Base-by-base conservation (phyloP, 2,329 filamentous ascomycete genomes). In the Fusarium sp. region DNA sequence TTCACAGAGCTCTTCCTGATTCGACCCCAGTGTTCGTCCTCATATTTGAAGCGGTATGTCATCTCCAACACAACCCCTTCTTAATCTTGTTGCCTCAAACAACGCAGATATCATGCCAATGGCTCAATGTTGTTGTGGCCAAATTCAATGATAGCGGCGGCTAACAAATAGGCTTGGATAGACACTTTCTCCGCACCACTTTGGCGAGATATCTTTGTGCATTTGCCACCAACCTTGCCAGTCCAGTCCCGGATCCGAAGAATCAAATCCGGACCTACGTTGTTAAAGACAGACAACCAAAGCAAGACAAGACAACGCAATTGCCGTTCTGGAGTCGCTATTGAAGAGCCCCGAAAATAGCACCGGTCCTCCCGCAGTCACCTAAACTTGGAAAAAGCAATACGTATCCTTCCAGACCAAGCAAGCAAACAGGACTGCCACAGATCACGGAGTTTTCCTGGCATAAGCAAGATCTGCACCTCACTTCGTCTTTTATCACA, bases 311-410 rank as follows among this genome's bases (percentile, higher is more conserved):
- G 29, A 15, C 15, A 17, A n/a, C 15, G 39, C 39, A 41, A 41
- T 60, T 73, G 71, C 58, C 66, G 71, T 59, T 73, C 71, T 73
- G 71, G 71, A 60, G 64, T 73, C 67, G 71, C 65, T 73, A 73
- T 73, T 73, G 69, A 73, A 46, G 71, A 73, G 59, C 69, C 53
- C 45, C 51, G 65, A 68, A 43, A 62, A 71, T 37, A 73, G 47
- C 27, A 71, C 56, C 41, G 58, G 53, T 45, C 62, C 69, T 62
- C 66, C 65, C 37, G 71, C 71, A 46, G 43, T 72, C 53, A 74
- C 68, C 21, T 74, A 67, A 51, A 29, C 48, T 47, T 47, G 18
- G 31, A 39, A 37, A 3, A 14, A 31, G 13, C 29, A 6, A 31
- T 5, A 31, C 52, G 45, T 58, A 46, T 49, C 50, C 57, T 61